These are phyloP conservation scores for Psidium guajava DNA, from an alignment of 345 rosid genomes.

Conservation along the genomic window DNA sequence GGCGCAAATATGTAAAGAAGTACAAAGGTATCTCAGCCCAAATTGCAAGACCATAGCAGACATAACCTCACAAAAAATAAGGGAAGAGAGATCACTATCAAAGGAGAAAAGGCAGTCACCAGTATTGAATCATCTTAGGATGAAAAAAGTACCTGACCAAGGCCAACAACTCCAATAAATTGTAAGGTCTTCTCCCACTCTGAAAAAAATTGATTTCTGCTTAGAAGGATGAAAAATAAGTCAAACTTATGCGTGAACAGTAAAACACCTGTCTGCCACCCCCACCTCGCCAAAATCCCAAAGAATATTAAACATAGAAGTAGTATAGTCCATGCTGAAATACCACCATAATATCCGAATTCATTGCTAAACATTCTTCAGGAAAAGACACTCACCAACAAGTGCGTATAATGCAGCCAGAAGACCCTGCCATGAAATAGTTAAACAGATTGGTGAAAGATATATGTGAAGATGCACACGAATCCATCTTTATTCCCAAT, in stretches of 20 bases:
- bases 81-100: not conserved
- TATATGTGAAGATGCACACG: not conserved
- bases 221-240: not conserved
- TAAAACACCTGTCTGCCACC: not conserved
- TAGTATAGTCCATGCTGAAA: not conserved
- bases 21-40: not conserved
- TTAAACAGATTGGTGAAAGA: not conserved
- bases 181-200: constrained; percentile 93
- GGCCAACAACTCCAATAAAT: constrained; percentile 63
- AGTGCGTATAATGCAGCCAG: constrained; percentile 49
- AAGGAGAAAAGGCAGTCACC: not conserved
- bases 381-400: constrained; percentile 35
- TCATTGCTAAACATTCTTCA: not conserved
- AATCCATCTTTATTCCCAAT: not conserved
- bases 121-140: not conserved
- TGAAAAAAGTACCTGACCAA: constrained; percentile 43
- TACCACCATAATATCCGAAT: not conserved
- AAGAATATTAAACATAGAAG: not conserved
- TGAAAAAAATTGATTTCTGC: constrained; percentile 17
- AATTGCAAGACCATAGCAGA: not conserved
- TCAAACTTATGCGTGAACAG: not conserved
- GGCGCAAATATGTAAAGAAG: not conserved
- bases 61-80: not conserved
- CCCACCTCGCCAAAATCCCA: not conserved
- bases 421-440: constrained; percentile 40